phyloP scores from a whole-genome alignment of 2,329 filamentous ascomycete genomes.

The Colletotrichum abscissum region DNA sequence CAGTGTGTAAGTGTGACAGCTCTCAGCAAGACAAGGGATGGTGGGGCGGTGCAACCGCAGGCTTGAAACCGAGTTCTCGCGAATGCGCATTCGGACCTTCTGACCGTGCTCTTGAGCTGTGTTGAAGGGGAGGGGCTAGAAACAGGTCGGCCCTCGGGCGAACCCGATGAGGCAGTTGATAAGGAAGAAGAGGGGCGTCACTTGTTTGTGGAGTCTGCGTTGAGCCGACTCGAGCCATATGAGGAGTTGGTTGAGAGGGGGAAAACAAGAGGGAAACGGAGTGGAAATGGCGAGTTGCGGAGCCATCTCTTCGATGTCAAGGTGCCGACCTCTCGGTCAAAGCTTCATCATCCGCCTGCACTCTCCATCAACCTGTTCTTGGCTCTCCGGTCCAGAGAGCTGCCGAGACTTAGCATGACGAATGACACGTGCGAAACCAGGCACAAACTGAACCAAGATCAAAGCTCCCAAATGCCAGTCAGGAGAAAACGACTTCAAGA shows the following conservation, averaged over 20 bases:
- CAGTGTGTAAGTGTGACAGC: slow-evolving; percentile 29
- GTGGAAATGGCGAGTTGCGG: background rate
- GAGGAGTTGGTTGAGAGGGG: background rate
- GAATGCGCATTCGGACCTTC: slow-evolving; percentile 28
- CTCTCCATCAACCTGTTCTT: background rate
- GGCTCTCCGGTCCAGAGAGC: background rate
- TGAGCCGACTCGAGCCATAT: background rate
- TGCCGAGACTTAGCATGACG: background rate
- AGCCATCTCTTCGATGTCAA: background rate
- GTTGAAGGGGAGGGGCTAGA: background rate
- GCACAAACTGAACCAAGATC: background rate
- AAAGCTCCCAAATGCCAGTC: background rate
- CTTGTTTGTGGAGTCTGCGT: slow-evolving; percentile 2
- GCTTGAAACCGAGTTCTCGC: slow-evolving; percentile 32
- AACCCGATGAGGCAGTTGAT: slow-evolving; percentile 30
- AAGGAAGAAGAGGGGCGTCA: background rate
- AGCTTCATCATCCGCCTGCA: slow-evolving; percentile 3
- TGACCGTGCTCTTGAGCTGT: slow-evolving; percentile 22
- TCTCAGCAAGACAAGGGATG: slow-evolving; percentile 14
- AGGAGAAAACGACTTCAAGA: background rate
- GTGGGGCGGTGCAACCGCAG: slow-evolving; percentile 30
- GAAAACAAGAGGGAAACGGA: background rate
- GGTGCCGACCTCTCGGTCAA: background rate
- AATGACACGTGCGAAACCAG: slow-evolving; percentile 9
- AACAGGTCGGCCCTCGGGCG: slow-evolving; percentile 2